A percentile compares a stretch with the other conserved stretches of the same genome.
Evolutionary conservation across 345 rosid species (phyloP).

Genomic region (Pistacia integerrima): DNA sequence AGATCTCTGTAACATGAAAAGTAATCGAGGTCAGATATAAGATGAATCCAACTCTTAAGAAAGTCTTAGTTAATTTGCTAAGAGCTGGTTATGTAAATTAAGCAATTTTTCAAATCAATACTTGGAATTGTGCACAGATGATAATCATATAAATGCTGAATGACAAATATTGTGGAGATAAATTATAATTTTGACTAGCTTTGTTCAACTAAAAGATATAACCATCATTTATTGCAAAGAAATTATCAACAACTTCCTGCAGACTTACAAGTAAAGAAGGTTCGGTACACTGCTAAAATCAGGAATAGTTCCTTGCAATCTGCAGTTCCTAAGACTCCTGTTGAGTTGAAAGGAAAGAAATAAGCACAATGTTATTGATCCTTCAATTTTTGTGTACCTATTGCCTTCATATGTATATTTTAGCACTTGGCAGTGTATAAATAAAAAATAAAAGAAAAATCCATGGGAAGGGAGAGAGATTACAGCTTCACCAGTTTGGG

Average conservation of each 20-base stretch:
- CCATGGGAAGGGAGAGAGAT: conserved; percentile 12
- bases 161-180: neutral
- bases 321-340: conserved; percentile 66
- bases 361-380: neutral
- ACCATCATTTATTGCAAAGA: no score
- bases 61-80: no score
- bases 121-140: no score
- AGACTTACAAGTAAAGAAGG: conserved; percentile 48
- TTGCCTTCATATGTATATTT: no score
- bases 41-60: no score
- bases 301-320: conserved; percentile 48
- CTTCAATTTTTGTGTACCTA: no score
- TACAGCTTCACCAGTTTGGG: conserved; percentile 81
- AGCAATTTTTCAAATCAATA: no score
- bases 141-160: neutral
- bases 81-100: neutral
- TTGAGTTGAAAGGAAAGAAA: neutral
- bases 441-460: neutral
- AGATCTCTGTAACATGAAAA: no score
- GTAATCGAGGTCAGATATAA: no score
- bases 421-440: neutral
- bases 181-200: no score
- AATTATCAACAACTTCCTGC: neutral
- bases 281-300: conserved; percentile 40
- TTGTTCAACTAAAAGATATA: no score